phyloP scores from a whole-genome alignment of 768 basidiomycete species.

The Thelephora ganbajun region DNA sequence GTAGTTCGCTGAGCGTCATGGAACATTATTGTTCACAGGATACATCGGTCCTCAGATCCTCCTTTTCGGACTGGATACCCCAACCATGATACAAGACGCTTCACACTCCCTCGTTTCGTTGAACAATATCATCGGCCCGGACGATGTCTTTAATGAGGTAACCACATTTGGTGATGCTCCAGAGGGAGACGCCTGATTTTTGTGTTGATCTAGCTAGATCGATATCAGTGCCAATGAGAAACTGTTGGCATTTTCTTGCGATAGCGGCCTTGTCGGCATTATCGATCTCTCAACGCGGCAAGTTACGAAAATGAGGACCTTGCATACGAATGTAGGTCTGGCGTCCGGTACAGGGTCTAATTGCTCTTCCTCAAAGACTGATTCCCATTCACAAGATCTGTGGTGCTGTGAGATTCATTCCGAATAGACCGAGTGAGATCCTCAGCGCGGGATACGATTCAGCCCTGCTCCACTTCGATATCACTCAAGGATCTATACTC shows the following conservation, averaged over 20 bases:
- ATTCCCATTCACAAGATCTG: slow-evolving; percentile 40
- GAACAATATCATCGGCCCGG: slow-evolving; percentile 34
- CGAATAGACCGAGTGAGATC: slow-evolving; percentile 54
- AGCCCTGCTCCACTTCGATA: slow-evolving; percentile 54
- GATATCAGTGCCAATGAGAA: slow-evolving; percentile 38
- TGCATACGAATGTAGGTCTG: slow-evolving; percentile 46
- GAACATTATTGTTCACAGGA: background rate
- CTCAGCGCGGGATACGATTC: slow-evolving; percentile 72
- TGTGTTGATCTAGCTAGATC: slow-evolving; percentile 41
- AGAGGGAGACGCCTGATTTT: background rate
- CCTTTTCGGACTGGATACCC: slow-evolving; percentile 31
- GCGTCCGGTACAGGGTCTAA: background rate
- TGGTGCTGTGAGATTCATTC: slow-evolving; percentile 55
- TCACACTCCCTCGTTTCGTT: slow-evolving; percentile 34
- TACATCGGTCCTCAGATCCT: slow-evolving; percentile 11
- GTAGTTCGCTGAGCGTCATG: slow-evolving; percentile 21
- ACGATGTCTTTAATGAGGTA: slow-evolving; percentile 62
- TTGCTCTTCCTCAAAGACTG: background rate
- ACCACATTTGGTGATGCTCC: slow-evolving; percentile 1
- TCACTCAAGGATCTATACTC: slow-evolving; percentile 35
- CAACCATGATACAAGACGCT: slow-evolving; percentile 37
- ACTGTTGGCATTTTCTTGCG: slow-evolving; percentile 51
- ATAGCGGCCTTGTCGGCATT: slow-evolving; percentile 55
- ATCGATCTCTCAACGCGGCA: slow-evolving; percentile 39
- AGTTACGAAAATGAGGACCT: slow-evolving; percentile 42